A percentile compares a stretch with the other conserved stretches of the same genome.
Evolutionary conservation across 306 rosid genomes (phyloP).

Genomic region (Inga leiocalycina): DNA sequence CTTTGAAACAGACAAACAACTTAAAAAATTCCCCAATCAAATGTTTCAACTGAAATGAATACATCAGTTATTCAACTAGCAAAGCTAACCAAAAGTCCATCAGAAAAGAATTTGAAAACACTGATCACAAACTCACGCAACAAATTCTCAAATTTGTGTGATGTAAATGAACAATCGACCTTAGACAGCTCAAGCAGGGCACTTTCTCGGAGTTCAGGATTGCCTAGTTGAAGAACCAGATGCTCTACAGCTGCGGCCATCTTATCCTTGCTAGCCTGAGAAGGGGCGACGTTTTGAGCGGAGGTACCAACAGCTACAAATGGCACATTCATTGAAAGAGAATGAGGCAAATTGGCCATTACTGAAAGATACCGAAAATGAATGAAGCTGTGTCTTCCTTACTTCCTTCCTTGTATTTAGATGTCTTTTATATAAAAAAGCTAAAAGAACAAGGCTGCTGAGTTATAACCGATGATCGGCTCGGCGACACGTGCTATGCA

Average conservation of each 20-base stretch:
- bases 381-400: not conserved
- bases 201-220: conserved; percentile 42
- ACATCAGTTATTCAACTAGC: not conserved
- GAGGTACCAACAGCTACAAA: conserved; percentile 35
- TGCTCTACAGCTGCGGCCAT: conserved; percentile 56
- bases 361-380: not conserved
- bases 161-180: conserved; percentile 18
- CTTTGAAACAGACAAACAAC: no score
- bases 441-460: no score
- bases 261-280: conserved; percentile 35
- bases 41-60: not conserved
- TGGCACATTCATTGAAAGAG: conserved; percentile 46
- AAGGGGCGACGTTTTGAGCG: conserved; percentile 4
- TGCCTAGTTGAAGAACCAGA: conserved; percentile 33
- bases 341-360: conserved; percentile 40
- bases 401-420: not conserved
- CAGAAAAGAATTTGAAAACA: no score
- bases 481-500: not conserved
- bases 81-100: not conserved
- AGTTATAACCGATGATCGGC: not conserved
- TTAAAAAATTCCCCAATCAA: no score
- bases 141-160: not conserved
- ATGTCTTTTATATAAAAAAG: not conserved
- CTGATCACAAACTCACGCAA: no score
- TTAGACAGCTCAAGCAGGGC: conserved; percentile 46